Conservation (phyloP, 371 early-diverging fungal genomes). For the Mucor mucedo region DNA sequence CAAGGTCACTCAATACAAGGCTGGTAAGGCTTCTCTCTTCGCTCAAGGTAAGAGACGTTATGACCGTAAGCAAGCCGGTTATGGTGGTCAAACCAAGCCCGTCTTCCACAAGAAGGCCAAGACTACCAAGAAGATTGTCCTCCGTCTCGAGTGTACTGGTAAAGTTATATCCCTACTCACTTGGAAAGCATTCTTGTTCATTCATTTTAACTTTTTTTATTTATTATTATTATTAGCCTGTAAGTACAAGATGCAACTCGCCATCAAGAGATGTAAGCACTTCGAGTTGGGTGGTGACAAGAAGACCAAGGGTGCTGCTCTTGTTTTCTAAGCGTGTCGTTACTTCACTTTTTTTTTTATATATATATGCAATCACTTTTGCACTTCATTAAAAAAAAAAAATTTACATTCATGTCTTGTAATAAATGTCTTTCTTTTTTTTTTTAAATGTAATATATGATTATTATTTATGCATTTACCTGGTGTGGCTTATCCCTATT, state of each 20-base stretch:
- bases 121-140: conserved; percentile 99
- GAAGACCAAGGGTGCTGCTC: conserved; percentile 83
- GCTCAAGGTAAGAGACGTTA: conserved; percentile 90
- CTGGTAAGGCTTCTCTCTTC: conserved; percentile 97
- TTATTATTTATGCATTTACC: not conserved
- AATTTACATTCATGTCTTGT: not conserved
- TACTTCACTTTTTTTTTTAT: not conserved
- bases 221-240: conserved; percentile 82
- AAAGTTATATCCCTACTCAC: conserved; percentile 9
- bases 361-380: not conserved
- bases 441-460: not conserved
- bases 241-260: conserved; percentile 95
- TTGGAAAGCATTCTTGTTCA: not conserved
- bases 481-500: conserved; percentile 1
- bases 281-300: conserved; percentile 99
- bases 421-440: not conserved
- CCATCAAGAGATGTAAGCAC: conserved; percentile 99
- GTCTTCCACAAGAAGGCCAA: conserved; percentile 96
- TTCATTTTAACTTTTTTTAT: not conserved
- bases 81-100: conserved; percentile 99
- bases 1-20: conserved; percentile 99
- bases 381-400: not conserved
- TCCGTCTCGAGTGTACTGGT: conserved; percentile 96
- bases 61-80: conserved; percentile 87
- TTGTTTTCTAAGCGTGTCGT: conserved; percentile 66